These are phyloP conservation scores for Pyrus pyrifolia DNA, from an alignment of 306 rosid species.

Conservation along the genomic window DNA sequence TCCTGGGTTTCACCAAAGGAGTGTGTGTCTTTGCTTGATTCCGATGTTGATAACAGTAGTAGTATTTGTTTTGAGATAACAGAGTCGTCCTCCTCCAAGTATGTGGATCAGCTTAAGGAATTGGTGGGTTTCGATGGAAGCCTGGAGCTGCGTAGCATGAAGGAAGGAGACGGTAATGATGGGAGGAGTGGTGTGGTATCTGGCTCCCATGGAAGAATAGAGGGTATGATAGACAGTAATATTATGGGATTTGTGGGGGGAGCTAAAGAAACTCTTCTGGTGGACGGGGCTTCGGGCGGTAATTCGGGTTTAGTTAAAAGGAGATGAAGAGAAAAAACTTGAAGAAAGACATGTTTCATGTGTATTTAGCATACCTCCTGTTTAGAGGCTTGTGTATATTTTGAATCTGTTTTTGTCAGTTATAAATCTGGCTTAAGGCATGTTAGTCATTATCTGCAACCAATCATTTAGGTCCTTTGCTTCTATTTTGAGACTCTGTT, in stretches of 20 bases:
- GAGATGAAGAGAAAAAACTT: constrained; percentile 15
- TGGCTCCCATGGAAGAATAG: constrained; percentile 16
- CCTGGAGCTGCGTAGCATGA: background rate
- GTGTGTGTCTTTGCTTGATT: constrained; percentile 46
- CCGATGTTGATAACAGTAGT: constrained; percentile 23
- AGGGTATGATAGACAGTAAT: constrained; percentile 26
- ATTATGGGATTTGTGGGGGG: constrained; percentile 22
- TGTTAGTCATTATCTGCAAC: too few species aligned
- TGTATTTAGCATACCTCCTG: too few species aligned
- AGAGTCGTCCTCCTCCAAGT: constrained; percentile 38
- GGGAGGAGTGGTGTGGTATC: constrained; percentile 7
- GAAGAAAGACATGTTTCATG: background rate
- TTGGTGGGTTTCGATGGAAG: constrained; percentile 31
- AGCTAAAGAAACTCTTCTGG: constrained; percentile 15
- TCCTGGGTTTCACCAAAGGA: constrained; percentile 25
- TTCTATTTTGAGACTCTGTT: background rate
- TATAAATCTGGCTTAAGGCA: background rate
- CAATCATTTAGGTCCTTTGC: background rate
- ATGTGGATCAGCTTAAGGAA: constrained; percentile 48
- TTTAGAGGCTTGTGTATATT: background rate
- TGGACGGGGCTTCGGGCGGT: constrained; percentile 22
- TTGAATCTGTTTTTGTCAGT: background rate
- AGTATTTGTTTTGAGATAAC: constrained; percentile 28
- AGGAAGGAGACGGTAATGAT: constrained; percentile 4
- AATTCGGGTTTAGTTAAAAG: constrained; percentile 44